Conservation (phyloP, 768 basidiomycete species). For the Leccinum subgranulosum region DNA sequence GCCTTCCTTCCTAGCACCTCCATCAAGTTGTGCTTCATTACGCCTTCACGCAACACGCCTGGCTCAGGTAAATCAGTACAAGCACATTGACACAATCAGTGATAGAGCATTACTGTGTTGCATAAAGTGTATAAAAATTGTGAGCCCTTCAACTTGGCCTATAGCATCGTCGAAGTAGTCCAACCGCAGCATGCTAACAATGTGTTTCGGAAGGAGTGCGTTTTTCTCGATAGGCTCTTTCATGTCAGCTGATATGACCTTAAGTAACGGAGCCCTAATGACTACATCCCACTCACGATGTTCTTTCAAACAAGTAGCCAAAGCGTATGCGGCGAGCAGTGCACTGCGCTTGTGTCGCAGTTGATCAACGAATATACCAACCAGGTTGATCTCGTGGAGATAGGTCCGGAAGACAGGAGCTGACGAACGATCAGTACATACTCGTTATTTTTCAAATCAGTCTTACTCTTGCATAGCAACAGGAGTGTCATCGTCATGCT, state of each 20-base stretch:
- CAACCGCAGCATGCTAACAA: conserved; percentile 19
- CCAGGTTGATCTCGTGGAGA: conserved; percentile 6
- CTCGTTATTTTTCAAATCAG: background rate
- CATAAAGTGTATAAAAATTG: conserved; percentile 22
- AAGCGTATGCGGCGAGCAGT: conserved; percentile 21
- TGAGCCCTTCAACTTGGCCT: conserved; percentile 22
- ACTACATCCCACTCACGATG: conserved; percentile 5
- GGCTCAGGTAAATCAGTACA: background rate
- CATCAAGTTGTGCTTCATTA: conserved; percentile 15
- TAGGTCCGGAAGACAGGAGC: conserved; percentile 2
- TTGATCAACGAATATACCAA: conserved; percentile 14
- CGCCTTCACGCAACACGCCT: conserved; percentile 14
- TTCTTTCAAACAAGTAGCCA: conserved; percentile 15
- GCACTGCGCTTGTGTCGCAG: conserved; percentile 13
- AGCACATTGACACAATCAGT: background rate
- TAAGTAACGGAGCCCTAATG: background rate
- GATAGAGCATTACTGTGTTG: conserved; percentile 10
- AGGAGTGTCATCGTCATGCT: conserved; percentile 23
- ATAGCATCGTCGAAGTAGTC: conserved; percentile 26
- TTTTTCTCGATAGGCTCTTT: conserved; percentile 2
- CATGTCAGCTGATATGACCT: conserved; percentile 11
- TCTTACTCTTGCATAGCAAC: conserved; percentile 20
- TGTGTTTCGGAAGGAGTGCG: conserved; percentile 5
- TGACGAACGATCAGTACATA: conserved; percentile 2
- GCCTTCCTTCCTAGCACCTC: conserved; percentile 17